phyloP scores from a whole-genome alignment of 1,139 yeast genomes.

The Yamadazyma jaroonii region DNA sequence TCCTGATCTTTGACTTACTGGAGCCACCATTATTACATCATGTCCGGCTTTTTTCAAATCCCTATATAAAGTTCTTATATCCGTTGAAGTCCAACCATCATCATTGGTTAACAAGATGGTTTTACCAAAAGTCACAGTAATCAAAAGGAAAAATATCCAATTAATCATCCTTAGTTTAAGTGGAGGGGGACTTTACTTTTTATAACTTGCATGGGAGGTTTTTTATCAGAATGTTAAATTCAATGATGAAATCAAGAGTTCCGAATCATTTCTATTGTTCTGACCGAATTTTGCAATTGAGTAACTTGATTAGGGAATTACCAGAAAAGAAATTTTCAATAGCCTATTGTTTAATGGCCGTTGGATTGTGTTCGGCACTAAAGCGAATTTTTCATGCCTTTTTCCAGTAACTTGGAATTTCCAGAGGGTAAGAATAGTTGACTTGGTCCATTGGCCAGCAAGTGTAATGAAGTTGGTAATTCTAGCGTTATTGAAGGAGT shows the following conservation, averaged over 20 bases:
- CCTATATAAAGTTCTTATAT: constrained; percentile 31
- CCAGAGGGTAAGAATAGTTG: too few relatives aligned
- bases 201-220: background rate
- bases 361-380: background rate
- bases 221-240: background rate
- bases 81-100: constrained; percentile 31
- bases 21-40: constrained; percentile 32
- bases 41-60: constrained; percentile 27
- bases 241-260: background rate
- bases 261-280: background rate
- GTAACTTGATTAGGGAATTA: background rate
- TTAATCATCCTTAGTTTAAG: constrained; percentile 1
- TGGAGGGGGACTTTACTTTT: background rate
- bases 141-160: background rate
- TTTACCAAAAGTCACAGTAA: constrained; percentile 10
- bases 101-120: constrained; percentile 33
- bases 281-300: constrained; percentile 1
- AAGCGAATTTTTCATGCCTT: too few relatives aligned
- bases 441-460: too few relatives aligned
- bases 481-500: too few relatives aligned
- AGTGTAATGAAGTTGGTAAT: too few relatives aligned
- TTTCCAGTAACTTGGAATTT: too few relatives aligned
- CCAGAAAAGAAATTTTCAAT: background rate
- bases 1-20: constrained; percentile 30
- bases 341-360: background rate